These are phyloP conservation scores for Ganoderma lucidum DNA, from an alignment of 1,284 basidiomycete genomes.

Conservation along the genomic window DNA sequence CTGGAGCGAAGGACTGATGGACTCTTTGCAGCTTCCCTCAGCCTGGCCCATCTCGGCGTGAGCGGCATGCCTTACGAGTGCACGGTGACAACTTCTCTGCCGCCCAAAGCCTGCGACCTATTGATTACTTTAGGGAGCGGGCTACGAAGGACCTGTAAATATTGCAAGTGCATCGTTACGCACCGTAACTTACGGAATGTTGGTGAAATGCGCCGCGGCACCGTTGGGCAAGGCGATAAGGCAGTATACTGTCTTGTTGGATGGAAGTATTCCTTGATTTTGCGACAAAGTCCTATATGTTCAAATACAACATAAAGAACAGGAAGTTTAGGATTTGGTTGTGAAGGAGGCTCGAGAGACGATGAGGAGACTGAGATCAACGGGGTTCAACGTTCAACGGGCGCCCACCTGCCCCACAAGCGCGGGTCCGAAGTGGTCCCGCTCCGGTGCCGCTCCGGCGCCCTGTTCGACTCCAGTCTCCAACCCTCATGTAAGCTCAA, in stretches of 20 bases:
- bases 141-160: not conserved
- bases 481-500: constrained; percentile 20
- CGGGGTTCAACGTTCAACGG: too few relatives aligned
- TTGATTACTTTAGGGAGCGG: not conserved
- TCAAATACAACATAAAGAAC: not conserved
- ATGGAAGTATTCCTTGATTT: not conserved
- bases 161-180: too few relatives aligned
- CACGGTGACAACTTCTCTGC: not conserved
- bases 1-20: not conserved
- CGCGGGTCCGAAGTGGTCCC: constrained; percentile 4
- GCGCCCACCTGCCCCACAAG: not conserved
- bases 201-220: not conserved
- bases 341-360: too few relatives aligned
- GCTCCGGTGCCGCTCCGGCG: constrained; percentile 13
- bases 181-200: too few relatives aligned
- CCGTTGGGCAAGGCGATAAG: not conserved
- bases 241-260: not conserved
- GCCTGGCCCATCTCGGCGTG: not conserved
- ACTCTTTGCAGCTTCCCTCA: not conserved
- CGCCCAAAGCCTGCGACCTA: not conserved
- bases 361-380: too few relatives aligned
- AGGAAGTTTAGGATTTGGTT: not conserved
- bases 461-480: constrained; percentile 15
- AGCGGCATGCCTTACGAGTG: not conserved
- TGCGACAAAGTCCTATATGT: not conserved